A percentile compares a stretch with the other conserved stretches of the same genome.
phyloP scores from a whole-genome alignment of 23 red algal genomes.

The Rhodosorus marinus region DNA sequence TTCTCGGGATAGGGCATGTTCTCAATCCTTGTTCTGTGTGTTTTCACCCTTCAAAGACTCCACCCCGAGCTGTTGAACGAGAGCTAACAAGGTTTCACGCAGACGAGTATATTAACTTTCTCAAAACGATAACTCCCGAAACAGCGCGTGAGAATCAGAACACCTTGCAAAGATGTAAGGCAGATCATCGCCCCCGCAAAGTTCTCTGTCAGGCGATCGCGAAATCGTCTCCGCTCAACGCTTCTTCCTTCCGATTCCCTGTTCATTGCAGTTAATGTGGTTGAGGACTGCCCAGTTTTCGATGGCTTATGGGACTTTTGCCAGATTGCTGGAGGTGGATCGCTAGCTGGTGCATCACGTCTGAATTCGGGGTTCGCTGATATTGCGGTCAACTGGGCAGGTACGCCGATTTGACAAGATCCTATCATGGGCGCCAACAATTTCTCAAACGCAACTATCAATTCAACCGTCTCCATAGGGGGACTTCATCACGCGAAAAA shows the following conservation, averaged over 20 bases:
- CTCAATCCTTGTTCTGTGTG: not conserved
- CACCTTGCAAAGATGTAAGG: conserved; percentile 17
- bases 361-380: conserved; percentile 56
- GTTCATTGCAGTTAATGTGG: conserved; percentile 20
- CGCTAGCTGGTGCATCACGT: conserved; percentile 75
- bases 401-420: too few relatives aligned
- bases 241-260: not conserved
- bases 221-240: too few relatives aligned
- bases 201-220: not conserved
- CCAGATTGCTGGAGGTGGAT: conserved; percentile 86
- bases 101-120: conserved; percentile 91
- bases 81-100: conserved; percentile 93
- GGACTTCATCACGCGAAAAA: conserved; percentile 98
- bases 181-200: not conserved
- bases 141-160: too few relatives aligned
- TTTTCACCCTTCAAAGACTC: not conserved
- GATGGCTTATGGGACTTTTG: conserved; percentile 87
- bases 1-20: too few relatives aligned
- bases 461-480: too few relatives aligned
- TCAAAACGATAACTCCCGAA: conserved; percentile 67
- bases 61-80: conserved; percentile 57
- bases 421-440: too few relatives aligned
- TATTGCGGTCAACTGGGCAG: conserved; percentile 96
- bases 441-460: too few relatives aligned
- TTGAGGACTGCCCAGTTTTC: conserved; percentile 94